These are phyloP conservation scores for Escallonia herrerae DNA, from an alignment of 129 eudicot genomes.

Conservation along the genomic window DNA sequence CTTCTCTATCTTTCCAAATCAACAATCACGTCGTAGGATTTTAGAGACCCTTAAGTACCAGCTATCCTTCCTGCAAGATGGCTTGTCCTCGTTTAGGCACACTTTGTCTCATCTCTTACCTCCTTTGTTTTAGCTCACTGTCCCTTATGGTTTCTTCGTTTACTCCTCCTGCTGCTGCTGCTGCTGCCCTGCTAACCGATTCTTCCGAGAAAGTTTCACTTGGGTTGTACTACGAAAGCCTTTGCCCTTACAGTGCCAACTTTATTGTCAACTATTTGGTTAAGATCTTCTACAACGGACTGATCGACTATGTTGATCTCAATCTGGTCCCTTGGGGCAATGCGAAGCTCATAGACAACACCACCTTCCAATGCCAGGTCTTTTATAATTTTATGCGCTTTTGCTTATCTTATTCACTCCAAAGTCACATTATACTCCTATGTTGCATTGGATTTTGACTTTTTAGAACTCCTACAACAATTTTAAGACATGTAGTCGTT, in stretches of 20 bases:
- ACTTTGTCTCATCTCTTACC: constrained; percentile 3
- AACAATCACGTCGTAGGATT: too few species aligned
- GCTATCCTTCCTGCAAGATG: not conserved
- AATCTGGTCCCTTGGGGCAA: constrained; percentile 36
- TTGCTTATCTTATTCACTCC: not conserved
- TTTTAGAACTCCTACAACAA: too few species aligned
- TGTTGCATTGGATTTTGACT: too few species aligned
- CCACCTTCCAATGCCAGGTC: constrained; percentile 35
- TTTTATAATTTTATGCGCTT: not conserved
- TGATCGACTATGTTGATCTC: constrained; percentile 28
- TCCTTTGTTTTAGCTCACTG: not conserved
- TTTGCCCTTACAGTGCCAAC: constrained; percentile 30
- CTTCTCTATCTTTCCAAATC: not conserved
- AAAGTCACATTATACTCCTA: too few species aligned
- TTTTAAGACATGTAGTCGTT: too few species aligned
- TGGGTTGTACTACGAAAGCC: constrained; percentile 33
- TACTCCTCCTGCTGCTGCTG: not conserved
- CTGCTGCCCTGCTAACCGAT: too few species aligned
- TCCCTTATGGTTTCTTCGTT: not conserved
- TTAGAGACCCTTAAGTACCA: not conserved
- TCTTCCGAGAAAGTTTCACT: constrained; percentile 20
- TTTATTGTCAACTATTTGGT: constrained; percentile 22
- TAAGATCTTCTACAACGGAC: constrained; percentile 24
- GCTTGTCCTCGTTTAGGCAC: constrained; percentile 2
- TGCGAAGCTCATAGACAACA: constrained; percentile 17